phyloP scores from a whole-genome alignment of 345 rosid species.

The Aquilaria malaccensis region DNA sequence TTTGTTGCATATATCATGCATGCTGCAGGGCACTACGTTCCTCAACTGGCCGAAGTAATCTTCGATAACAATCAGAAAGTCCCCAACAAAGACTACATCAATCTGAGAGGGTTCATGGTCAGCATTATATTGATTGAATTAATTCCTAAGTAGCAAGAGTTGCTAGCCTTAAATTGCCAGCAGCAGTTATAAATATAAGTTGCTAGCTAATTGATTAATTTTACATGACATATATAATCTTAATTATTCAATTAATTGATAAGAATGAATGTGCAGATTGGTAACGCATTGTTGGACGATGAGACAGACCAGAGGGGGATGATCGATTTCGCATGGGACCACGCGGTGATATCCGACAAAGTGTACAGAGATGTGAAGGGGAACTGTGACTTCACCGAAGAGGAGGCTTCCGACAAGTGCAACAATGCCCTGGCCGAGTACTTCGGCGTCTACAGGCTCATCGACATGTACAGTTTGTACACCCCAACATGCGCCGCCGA shows the following conservation, averaged over 20 bases:
- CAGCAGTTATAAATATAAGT: too few species aligned
- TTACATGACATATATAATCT: background rate
- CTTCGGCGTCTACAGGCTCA: conserved; percentile 37
- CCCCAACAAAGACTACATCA: conserved; percentile 38
- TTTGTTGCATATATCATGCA: conserved; percentile 7
- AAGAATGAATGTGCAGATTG: conserved; percentile 34
- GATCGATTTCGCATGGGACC: conserved; percentile 80
- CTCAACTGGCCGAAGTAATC: conserved; percentile 66
- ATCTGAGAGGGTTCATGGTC: conserved; percentile 69
- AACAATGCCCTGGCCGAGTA: conserved; percentile 28
- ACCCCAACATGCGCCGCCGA: conserved; percentile 30
- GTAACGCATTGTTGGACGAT: conserved; percentile 71
- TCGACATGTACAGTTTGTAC: conserved; percentile 82
- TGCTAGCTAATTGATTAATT: too few species aligned
- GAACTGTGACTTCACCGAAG: conserved; percentile 42
- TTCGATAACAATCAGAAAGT: conserved; percentile 40
- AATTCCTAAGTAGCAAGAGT: too few species aligned
- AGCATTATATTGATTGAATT: conserved; percentile 1
- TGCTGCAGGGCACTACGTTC: conserved; percentile 69
- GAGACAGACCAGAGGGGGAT: conserved; percentile 71
- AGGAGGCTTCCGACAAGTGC: conserved; percentile 28
- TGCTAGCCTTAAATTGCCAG: too few species aligned
- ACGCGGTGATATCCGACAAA: conserved; percentile 75
- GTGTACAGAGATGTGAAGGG: conserved; percentile 35
- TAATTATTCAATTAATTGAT: too few species aligned